Evolutionary conservation across 495 filamentous ascomycete species (phyloP).

Genomic region (Apiosordaria backusii): DNA sequence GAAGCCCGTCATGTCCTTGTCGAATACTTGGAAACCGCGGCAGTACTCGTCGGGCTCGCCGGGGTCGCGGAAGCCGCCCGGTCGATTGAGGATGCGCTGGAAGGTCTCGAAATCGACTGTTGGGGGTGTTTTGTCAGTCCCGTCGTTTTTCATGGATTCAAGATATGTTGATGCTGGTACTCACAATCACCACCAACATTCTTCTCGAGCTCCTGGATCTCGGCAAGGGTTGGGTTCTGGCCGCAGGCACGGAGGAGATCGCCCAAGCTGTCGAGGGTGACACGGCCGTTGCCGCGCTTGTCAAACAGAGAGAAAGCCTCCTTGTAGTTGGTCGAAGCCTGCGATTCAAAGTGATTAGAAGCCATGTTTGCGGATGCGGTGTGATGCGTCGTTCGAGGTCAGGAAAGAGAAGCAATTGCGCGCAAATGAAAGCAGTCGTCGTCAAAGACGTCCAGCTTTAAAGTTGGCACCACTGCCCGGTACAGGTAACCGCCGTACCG

Average conservation of each 20-base stretch:
- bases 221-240: constrained; percentile 92
- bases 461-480: constrained; percentile 7
- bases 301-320: constrained; percentile 99
- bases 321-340: constrained; percentile 99
- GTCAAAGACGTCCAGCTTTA: background rate
- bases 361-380: constrained; percentile 35
- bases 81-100: constrained; percentile 90
- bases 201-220: constrained; percentile 87
- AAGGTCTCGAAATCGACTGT: constrained; percentile 98
- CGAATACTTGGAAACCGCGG: constrained; percentile 96
- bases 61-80: constrained; percentile 95
- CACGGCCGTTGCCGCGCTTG: constrained; percentile 92
- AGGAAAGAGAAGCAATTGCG: background rate
- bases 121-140: constrained; percentile 2
- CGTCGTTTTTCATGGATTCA: background rate
- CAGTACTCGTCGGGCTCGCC: constrained; percentile 97
- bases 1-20: constrained; percentile 97
- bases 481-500: constrained; percentile 11
- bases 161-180: constrained; percentile 35
- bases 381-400: constrained; percentile 1
- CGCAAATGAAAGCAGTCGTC: background rate
- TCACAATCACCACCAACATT: constrained; percentile 83
- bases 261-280: constrained; percentile 78
- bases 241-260: constrained; percentile 94
- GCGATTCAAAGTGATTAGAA: constrained; percentile 45